Evolutionary conservation across 2,329 filamentous ascomycete genomes (phyloP).

Genomic region (Knufia petricola): DNA sequence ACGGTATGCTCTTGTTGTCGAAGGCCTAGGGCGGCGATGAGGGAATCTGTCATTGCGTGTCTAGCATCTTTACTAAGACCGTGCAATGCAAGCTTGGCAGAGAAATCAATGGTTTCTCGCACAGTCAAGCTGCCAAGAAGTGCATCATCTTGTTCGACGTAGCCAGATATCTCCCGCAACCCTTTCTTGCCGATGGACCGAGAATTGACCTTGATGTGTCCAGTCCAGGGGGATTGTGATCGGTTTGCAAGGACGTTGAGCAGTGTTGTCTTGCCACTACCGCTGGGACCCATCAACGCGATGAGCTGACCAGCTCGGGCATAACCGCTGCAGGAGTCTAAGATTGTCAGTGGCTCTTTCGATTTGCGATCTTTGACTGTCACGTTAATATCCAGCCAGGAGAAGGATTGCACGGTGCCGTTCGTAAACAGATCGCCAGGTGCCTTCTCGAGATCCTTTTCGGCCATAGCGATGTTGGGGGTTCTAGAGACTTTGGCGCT

Average conservation of each 20-base stretch:
- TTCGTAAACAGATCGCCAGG: not conserved
- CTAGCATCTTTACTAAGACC: constrained; percentile 49
- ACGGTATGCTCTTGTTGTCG: constrained; percentile 58
- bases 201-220: constrained; percentile 56
- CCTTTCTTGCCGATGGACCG: constrained; percentile 39
- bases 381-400: constrained; percentile 59
- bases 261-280: constrained; percentile 70
- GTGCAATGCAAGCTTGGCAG: constrained; percentile 56
- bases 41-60: constrained; percentile 51
- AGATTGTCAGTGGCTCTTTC: constrained; percentile 52
- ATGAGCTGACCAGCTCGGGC: constrained; percentile 56
- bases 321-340: constrained; percentile 53
- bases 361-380: constrained; percentile 62
- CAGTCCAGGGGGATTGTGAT: constrained; percentile 45
- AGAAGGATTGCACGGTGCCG: constrained; percentile 49
- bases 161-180: constrained; percentile 60
- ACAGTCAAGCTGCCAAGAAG: constrained; percentile 74
- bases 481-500: no score
- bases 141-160: constrained; percentile 83
- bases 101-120: constrained; percentile 68
- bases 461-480: not conserved
- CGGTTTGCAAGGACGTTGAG: constrained; percentile 68
- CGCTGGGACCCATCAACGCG: constrained; percentile 72
- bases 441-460: not conserved
- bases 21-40: constrained; percentile 66